phyloP scores from a whole-genome alignment of 768 basidiomycete species.

The Exidia glandulosa region DNA sequence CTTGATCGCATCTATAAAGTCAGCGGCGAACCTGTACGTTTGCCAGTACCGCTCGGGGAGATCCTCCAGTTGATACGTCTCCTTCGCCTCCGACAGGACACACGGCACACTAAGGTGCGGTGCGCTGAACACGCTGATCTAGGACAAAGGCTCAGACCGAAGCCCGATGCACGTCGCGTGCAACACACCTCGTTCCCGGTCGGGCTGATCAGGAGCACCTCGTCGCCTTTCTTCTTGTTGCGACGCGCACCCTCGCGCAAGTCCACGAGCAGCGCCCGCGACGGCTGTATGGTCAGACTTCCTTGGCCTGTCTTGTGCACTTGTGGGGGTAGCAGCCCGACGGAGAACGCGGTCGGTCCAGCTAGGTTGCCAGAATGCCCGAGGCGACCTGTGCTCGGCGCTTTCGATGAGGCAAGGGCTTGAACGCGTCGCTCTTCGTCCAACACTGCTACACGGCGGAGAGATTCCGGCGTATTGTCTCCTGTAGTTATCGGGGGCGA shows the following conservation, averaged over 20 bases:
- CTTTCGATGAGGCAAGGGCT: not conserved
- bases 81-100: constrained; percentile 33
- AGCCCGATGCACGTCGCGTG: not conserved
- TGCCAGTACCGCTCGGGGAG: constrained; percentile 34
- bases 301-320: constrained; percentile 39
- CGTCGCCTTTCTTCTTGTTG: constrained; percentile 27
- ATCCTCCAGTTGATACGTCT: constrained; percentile 21
- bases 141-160: not conserved
- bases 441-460: no score
- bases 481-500: not conserved
- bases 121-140: constrained; percentile 37
- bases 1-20: constrained; percentile 37
- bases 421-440: not conserved
- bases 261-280: constrained; percentile 39
- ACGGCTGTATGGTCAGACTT: constrained; percentile 39
- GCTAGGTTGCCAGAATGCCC: not conserved
- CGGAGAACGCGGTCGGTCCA: not conserved
- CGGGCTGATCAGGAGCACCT: constrained; percentile 34
- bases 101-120: constrained; percentile 41
- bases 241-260: constrained; percentile 25
- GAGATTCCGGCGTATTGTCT: not conserved
- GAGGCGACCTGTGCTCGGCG: no score
- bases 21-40: constrained; percentile 35
- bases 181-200: constrained; percentile 26
- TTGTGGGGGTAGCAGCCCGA: constrained; percentile 21